These are phyloP conservation scores for Williopsis jadinii DNA, from an alignment of 1,139 yeast species.

Conservation along the genomic window DNA sequence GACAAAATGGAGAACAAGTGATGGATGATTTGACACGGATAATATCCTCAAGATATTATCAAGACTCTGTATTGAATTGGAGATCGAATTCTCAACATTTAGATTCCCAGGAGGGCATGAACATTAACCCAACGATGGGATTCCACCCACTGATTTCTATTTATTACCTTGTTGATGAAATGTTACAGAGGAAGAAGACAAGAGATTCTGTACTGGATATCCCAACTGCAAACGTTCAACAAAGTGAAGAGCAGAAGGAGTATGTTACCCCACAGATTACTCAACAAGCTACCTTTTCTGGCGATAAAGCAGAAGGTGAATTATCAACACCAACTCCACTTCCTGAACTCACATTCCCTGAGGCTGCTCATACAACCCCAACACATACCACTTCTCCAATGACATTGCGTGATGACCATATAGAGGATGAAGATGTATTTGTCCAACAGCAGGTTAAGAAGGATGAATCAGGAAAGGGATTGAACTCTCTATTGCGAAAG, in stretches of 20 bases:
- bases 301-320: not conserved
- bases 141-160: constrained; percentile 86
- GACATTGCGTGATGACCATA: constrained; percentile 19
- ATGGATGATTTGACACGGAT: constrained; percentile 49
- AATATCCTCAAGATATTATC: constrained; percentile 63
- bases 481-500: constrained; percentile 25
- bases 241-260: constrained; percentile 20
- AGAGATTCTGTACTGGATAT: constrained; percentile 30
- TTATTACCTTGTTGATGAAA: constrained; percentile 80
- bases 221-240: constrained; percentile 9
- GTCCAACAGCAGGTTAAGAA: constrained; percentile 17
- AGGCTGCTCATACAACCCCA: constrained; percentile 62
- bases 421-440: constrained; percentile 17
- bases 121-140: constrained; percentile 66
- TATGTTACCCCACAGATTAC: constrained; percentile 2
- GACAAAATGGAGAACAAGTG: constrained; percentile 53
- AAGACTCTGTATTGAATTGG: constrained; percentile 62
- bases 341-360: constrained; percentile 47
- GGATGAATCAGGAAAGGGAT: constrained; percentile 18
- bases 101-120: constrained; percentile 7
- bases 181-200: constrained; percentile 61
- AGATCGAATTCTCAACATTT: constrained; percentile 19
- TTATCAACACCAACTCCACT: constrained; percentile 24
- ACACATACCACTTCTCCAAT: constrained; percentile 22
- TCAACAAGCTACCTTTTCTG: constrained; percentile 1